Evolutionary conservation across 1,284 basidiomycete genomes (phyloP).

Genomic region (Veloporphyrellus conicus): DNA sequence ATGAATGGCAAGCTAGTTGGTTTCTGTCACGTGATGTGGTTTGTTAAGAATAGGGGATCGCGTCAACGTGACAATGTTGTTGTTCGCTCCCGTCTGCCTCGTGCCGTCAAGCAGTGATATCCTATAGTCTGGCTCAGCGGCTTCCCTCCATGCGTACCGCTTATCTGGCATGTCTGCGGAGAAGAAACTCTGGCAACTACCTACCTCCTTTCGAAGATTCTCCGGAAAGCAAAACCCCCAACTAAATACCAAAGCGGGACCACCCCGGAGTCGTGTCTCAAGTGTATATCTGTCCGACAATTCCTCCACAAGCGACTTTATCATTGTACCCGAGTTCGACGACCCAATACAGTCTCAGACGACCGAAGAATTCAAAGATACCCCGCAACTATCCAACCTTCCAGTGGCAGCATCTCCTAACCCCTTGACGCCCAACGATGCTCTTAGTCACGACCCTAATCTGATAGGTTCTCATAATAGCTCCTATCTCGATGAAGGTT

Average conservation of each 20-base stretch:
- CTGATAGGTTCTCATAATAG: background rate
- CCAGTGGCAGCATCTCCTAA: background rate
- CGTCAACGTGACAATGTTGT: background rate
- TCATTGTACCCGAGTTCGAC: constrained; percentile 29
- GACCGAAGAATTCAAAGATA: background rate
- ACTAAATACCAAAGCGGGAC: background rate
- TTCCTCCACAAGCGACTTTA: constrained; percentile 16
- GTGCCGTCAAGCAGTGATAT: background rate
- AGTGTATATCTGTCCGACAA: constrained; percentile 22
- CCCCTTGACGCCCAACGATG: background rate
- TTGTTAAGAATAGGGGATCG: constrained; percentile 9
- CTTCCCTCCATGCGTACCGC: constrained; percentile 10
- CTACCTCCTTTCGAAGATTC: constrained; percentile 20
- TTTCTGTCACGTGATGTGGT: constrained; percentile 10
- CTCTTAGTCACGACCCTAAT: background rate
- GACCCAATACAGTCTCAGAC: constrained; percentile 2
- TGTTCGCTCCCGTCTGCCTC: background rate
- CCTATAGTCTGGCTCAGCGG: background rate
- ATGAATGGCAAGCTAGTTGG: background rate
- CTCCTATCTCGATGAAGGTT: background rate
- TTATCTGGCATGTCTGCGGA: constrained; percentile 22
- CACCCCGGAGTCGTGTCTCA: constrained; percentile 13
- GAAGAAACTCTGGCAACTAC: constrained; percentile 28
- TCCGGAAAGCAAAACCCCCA: constrained; percentile 6
- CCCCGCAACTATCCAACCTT: background rate